Evolutionary conservation across 768 basidiomycete species (phyloP).

Genomic region (Xerocomus brunneocitrinus): DNA sequence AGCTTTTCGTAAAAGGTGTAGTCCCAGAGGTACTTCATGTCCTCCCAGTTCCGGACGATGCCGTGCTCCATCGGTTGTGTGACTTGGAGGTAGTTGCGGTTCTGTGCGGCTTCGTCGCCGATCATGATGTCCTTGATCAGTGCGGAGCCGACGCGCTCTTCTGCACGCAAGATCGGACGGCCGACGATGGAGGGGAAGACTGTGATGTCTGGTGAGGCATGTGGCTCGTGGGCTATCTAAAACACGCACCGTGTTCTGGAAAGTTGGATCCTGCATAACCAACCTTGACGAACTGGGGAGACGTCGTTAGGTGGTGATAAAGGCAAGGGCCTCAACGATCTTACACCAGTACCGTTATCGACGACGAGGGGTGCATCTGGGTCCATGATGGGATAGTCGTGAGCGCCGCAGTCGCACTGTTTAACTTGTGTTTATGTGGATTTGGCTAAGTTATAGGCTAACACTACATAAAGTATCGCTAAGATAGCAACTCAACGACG

Average conservation of each 20-base stretch:
- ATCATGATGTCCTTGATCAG: slow-evolving; percentile 97
- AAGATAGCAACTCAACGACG: neutral
- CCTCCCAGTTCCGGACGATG: slow-evolving; percentile 98
- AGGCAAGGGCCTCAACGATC: slow-evolving; percentile 26
- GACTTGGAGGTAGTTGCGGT: slow-evolving; percentile 93
- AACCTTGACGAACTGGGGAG: slow-evolving; percentile 80
- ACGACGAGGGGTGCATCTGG: slow-evolving; percentile 60
- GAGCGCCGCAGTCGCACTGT: neutral
- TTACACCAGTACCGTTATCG: slow-evolving; percentile 85
- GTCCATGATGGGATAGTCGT: slow-evolving; percentile 22
- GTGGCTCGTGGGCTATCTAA: neutral
- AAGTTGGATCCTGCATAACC: slow-evolving; percentile 93
- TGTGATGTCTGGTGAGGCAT: slow-evolving; percentile 24
- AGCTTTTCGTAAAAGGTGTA: slow-evolving; percentile 98
- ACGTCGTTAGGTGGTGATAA: neutral
- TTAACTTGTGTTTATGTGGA: slow-evolving; percentile 14
- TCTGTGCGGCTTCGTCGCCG: slow-evolving; percentile 92
- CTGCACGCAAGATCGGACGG: slow-evolving; percentile 93
- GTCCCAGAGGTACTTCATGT: slow-evolving; percentile 98
- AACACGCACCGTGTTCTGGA: slow-evolving; percentile 75
- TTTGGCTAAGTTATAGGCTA: slow-evolving; percentile 10
- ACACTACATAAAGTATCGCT: neutral
- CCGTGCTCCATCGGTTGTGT: slow-evolving; percentile 99
- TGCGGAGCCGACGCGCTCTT: slow-evolving; percentile 84
- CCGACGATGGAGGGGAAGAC: slow-evolving; percentile 97